Conservation (phyloP, 1,284 basidiomycete species). For the Butyriboletus appendiculatus region DNA sequence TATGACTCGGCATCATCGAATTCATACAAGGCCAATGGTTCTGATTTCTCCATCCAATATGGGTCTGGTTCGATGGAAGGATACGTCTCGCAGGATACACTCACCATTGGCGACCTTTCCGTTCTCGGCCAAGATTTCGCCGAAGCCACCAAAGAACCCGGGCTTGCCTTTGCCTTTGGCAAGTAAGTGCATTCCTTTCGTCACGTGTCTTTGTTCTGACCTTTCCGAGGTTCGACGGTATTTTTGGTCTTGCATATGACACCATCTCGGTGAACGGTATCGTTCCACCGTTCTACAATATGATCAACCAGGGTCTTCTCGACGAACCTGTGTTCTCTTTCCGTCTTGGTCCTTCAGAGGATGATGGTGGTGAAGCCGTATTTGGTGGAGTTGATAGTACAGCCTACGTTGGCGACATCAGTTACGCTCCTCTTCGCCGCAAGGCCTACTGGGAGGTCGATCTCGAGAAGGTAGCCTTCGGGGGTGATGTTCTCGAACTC, state of each 20-base stretch:
- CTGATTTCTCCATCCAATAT: constrained; percentile 92
- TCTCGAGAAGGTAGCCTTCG: constrained; percentile 84
- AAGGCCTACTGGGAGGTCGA: constrained; percentile 99
- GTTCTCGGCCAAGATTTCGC: constrained; percentile 89
- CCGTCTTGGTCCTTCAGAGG: constrained; percentile 86
- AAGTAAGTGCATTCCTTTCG: constrained; percentile 68
- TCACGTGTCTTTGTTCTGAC: not conserved
- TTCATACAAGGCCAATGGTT: constrained; percentile 91
- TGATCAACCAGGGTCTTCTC: constrained; percentile 85
- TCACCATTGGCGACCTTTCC: constrained; percentile 84
- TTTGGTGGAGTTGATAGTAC: constrained; percentile 90
- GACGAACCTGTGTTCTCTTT: constrained; percentile 93
- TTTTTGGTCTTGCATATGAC: constrained; percentile 94
- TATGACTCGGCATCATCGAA: constrained; percentile 87
- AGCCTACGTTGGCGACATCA: constrained; percentile 83
- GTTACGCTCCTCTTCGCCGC: constrained; percentile 90
- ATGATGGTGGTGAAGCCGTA: constrained; percentile 89
- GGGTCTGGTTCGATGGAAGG: constrained; percentile 98
- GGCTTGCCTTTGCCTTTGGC: constrained; percentile 96
- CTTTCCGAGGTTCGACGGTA: constrained; percentile 84
- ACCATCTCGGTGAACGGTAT: constrained; percentile 96
- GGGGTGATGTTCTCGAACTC: constrained; percentile 82
- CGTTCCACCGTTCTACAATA: constrained; percentile 93
- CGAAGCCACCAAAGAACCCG: constrained; percentile 96
- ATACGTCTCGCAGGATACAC: constrained; percentile 85